Conservation (phyloP, 2,329 filamentous ascomycete species). For the Periconia digitata region DNA sequence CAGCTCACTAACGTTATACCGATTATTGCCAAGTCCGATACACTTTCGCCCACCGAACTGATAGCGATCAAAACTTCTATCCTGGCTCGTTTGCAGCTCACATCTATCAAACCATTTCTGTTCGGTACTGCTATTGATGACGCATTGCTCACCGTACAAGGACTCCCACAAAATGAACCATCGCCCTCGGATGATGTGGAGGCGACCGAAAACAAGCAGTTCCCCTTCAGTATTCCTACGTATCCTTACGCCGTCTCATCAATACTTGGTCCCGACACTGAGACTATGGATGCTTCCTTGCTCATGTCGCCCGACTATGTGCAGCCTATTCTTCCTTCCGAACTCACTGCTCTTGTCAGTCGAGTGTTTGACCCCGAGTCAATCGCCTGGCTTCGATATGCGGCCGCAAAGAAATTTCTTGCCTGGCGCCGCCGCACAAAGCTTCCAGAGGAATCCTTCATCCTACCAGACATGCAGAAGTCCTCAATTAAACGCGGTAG, state of each 20-base stretch:
- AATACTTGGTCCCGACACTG: conserved; percentile 67
- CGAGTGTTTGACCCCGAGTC: conserved; percentile 77
- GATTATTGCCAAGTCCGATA: conserved; percentile 76
- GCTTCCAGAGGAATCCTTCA: conserved; percentile 29
- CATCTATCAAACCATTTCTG: conserved; percentile 65
- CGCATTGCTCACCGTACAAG: conserved; percentile 37
- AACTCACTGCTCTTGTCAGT: conserved; percentile 69
- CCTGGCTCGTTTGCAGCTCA: conserved; percentile 56
- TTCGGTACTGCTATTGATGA: conserved; percentile 56
- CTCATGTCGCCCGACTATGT: conserved; percentile 92
- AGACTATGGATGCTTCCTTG: conserved; percentile 88
- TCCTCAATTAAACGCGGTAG: conserved; percentile 21
- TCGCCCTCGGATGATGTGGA: conserved; percentile 4
- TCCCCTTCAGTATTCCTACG: conserved; percentile 34
- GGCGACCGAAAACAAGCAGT: conserved; percentile 21
- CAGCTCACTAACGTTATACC: conserved; percentile 82
- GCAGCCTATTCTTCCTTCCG: conserved; percentile 75
- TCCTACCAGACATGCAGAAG: conserved; percentile 25
- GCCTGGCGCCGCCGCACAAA: conserved; percentile 61
- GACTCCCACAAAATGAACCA: conserved; percentile 23
- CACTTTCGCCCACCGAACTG: conserved; percentile 61
- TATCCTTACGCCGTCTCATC: conserved; percentile 78
- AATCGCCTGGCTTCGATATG: conserved; percentile 78
- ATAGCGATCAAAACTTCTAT: conserved; percentile 62
- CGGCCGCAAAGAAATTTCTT: conserved; percentile 78